Evolutionary conservation across 108 stramenopile species (phyloP).

Genomic region (Fragilaria radians): DNA sequence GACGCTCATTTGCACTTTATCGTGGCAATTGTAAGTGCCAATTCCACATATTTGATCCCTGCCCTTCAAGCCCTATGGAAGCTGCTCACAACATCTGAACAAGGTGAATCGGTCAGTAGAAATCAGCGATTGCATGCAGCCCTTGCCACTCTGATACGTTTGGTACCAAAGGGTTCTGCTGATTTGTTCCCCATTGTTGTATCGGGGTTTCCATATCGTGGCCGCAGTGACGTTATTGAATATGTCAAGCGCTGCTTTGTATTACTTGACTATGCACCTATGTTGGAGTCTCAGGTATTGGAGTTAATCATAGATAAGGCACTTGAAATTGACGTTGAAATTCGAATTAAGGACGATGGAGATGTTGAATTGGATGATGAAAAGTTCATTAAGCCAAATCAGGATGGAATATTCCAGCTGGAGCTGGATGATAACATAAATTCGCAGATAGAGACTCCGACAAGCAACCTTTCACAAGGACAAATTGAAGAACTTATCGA

Average conservation of each 20-base stretch:
- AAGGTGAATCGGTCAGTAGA: neutral
- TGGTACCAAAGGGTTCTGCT: constrained; percentile 38
- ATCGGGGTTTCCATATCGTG: constrained; percentile 38
- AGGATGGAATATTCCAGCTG: constrained; percentile 16
- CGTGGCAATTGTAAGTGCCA: constrained; percentile 51
- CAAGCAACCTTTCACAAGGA: neutral
- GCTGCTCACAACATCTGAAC: constrained; percentile 12
- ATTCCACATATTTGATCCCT: constrained; percentile 28
- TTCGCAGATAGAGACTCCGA: constrained; percentile 8
- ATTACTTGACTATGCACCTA: constrained; percentile 36
- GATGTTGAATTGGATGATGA: constrained; percentile 65
- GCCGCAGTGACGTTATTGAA: constrained; percentile 10
- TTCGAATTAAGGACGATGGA: constrained; percentile 86
- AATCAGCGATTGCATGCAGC: constrained; percentile 35
- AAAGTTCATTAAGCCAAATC: constrained; percentile 14
- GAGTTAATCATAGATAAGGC: constrained; percentile 76
- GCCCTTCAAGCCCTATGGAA: constrained; percentile 38
- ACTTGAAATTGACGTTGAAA: constrained; percentile 96
- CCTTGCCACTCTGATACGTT: constrained; percentile 28
- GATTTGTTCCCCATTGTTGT: constrained; percentile 49
- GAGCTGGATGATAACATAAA: constrained; percentile 14
- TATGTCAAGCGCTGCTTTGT: constrained; percentile 30
- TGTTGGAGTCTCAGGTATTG: constrained; percentile 31
- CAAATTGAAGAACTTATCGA: constrained; percentile 21
- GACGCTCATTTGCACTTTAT: constrained; percentile 54